Evolutionary conservation across 495 filamentous ascomycete species (phyloP), one percentile per base, ranked within the genome.

Genomic region (Delitschia confertaspora): DNA sequence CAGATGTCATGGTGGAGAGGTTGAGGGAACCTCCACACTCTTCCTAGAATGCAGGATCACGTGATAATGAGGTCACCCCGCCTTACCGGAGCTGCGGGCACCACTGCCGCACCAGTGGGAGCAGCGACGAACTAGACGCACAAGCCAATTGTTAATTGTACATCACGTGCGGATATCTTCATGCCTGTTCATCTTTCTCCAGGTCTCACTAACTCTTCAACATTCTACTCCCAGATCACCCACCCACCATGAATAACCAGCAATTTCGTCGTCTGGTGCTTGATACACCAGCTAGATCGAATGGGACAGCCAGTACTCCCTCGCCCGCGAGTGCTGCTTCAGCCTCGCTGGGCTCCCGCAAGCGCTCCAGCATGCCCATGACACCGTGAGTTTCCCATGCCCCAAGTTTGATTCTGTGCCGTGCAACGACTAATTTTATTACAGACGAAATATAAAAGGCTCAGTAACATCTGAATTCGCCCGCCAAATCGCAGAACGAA

Each of bases 191-290:
- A n/a, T n/a, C n/a, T n/a, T n/a, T n/a, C n/a, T n/a, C n/a, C n/a
- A n/a, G n/a, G n/a, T n/a, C n/a, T n/a, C n/a, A n/a, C n/a, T n/a
- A n/a, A n/a, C n/a, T n/a, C n/a, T n/a, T n/a, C n/a, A n/a, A n/a
- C n/a, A n/a, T n/a, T n/a, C 37, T 6, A 38, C 19, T 11, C 32
- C 21, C 33, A 9, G 10, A n/a, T 13, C 30, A 31, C 27, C 24
- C 33, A 10, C 10, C 18, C 53, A 60, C 32, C 43, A 98, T 98
- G 91, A 94, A 98, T 61, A 95, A 96, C 74, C 74, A 84, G 13
- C 85, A 98, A 60, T 98, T 98, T 60, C 88, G 91, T 36, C 80
- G 82, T 41, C 76, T 98, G n/a, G 59, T 98, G 6, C 66, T 78
- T 29, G 73, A 73, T 42, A 72, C 65, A 2, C 55, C 67, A 3